Conservation (phyloP, 2,329 filamentous ascomycete species). For the Sclerotinia subarctica region DNA sequence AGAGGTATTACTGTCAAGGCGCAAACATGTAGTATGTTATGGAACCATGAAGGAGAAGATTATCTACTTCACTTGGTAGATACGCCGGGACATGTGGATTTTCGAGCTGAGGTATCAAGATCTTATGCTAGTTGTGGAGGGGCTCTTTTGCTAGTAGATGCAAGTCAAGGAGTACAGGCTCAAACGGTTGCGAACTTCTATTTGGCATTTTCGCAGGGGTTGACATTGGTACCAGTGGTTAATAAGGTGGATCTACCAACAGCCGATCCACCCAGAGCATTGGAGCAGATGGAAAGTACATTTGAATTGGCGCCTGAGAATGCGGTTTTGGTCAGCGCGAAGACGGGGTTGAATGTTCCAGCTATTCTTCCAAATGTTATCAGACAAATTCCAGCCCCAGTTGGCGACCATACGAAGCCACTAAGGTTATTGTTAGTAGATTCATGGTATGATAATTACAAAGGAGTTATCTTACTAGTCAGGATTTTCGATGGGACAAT, state of each 20-base stretch:
- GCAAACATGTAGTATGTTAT: slow-evolving; percentile 97
- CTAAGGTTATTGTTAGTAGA: slow-evolving; percentile 86
- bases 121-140: slow-evolving; percentile 96
- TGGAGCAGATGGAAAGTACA: slow-evolving; percentile 79
- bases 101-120: slow-evolving; percentile 90
- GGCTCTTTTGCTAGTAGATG: slow-evolving; percentile 88
- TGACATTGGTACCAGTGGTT: slow-evolving; percentile 83
- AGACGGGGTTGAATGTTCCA: slow-evolving; percentile 86
- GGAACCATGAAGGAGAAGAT: slow-evolving; percentile 79
- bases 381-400: slow-evolving; percentile 76
- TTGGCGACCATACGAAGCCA: slow-evolving; percentile 69
- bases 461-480: slow-evolving; percentile 87
- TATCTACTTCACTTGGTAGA: slow-evolving; percentile 95
- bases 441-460: slow-evolving; percentile 97
- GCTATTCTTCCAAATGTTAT: slow-evolving; percentile 82
- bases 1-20: slow-evolving; percentile 98
- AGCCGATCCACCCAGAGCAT: slow-evolving; percentile 79
- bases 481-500: slow-evolving; percentile 87
- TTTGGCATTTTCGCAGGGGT: slow-evolving; percentile 86
- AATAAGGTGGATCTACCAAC: slow-evolving; percentile 96
- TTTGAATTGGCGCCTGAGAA: slow-evolving; percentile 83
- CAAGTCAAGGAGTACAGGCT: slow-evolving; percentile 92
- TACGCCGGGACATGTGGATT: slow-evolving; percentile 96
- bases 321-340: slow-evolving; percentile 80
- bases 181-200: slow-evolving; percentile 99